phyloP scores from a whole-genome alignment of 768 basidiomycete species.

The Rhizopogon vinicolor region DNA sequence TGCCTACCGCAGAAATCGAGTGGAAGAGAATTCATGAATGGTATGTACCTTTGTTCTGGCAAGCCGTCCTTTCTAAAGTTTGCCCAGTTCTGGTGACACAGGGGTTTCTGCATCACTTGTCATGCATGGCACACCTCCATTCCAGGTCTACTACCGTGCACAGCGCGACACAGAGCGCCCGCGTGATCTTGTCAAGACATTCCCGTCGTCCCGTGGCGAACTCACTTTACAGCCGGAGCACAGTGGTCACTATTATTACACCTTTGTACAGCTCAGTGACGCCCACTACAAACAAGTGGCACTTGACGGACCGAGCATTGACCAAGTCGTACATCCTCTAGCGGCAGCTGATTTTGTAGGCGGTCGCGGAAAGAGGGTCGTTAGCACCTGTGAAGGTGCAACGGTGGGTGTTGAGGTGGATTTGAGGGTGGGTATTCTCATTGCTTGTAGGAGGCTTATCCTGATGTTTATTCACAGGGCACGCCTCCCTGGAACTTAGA shows the following conservation, averaged over 20 bases:
- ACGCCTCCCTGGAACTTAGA: slow-evolving; percentile 88
- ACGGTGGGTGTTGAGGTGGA: slow-evolving; percentile 75
- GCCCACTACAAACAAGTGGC: slow-evolving; percentile 75
- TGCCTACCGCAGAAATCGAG: slow-evolving; percentile 80
- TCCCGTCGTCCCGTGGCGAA: slow-evolving; percentile 71
- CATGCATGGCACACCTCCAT: slow-evolving; percentile 86
- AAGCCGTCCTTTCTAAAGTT: slow-evolving; percentile 3
- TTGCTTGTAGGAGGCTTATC: background rate
- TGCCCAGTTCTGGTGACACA: slow-evolving; percentile 76
- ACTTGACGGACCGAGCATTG: slow-evolving; percentile 71
- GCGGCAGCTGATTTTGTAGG: slow-evolving; percentile 74
- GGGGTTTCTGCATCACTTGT: slow-evolving; percentile 86
- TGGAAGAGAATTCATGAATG: slow-evolving; percentile 92
- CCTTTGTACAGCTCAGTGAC: slow-evolving; percentile 76
- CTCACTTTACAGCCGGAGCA: slow-evolving; percentile 81
- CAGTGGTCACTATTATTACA: slow-evolving; percentile 87
- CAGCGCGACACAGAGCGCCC: slow-evolving; percentile 67
- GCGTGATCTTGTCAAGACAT: slow-evolving; percentile 54
- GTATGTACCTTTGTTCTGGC: slow-evolving; percentile 31
- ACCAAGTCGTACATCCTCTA: slow-evolving; percentile 86
- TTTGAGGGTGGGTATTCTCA: slow-evolving; percentile 51
- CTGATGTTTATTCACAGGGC: slow-evolving; percentile 45
- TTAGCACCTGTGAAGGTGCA: slow-evolving; percentile 79
- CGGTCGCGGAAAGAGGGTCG: slow-evolving; percentile 45
- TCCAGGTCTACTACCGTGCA: slow-evolving; percentile 74